Evolutionary conservation across 1,284 basidiomycete genomes (phyloP).

Genomic region (Ustilago crameri): DNA sequence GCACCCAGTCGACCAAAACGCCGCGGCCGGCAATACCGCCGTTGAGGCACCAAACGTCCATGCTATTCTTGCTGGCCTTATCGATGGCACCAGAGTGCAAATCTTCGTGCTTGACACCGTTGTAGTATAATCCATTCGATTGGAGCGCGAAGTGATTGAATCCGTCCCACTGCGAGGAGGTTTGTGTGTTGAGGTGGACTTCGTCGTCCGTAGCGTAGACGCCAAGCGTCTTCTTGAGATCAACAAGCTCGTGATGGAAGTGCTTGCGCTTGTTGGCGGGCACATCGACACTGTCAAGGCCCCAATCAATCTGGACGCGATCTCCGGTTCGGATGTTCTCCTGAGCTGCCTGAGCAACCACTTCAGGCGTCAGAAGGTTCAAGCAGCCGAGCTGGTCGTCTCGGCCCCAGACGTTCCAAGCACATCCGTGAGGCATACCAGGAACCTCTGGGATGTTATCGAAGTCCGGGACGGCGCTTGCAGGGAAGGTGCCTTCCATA

Average conservation of each 20-base stretch:
- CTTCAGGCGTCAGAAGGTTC: slow-evolving; percentile 34
- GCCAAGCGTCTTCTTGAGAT: slow-evolving; percentile 36
- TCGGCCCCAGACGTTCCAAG: slow-evolving; percentile 41
- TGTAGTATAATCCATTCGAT: slow-evolving; percentile 28
- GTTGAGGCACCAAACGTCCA: slow-evolving; percentile 38
- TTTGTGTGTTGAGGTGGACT: slow-evolving; percentile 47
- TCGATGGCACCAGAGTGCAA: slow-evolving; percentile 26
- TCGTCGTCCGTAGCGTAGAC: slow-evolving; percentile 50
- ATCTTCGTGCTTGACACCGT: slow-evolving; percentile 38
- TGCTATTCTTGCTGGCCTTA: slow-evolving; percentile 31
- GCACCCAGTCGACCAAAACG: slow-evolving; percentile 46
- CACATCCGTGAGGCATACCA: slow-evolving; percentile 45
- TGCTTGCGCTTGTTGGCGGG: slow-evolving; percentile 32
- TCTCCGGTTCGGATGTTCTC: slow-evolving; percentile 46
- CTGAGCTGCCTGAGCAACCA: slow-evolving; percentile 24
- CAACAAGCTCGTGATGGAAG: slow-evolving; percentile 33
- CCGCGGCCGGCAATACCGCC: slow-evolving; percentile 42
- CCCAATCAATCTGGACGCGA: slow-evolving; percentile 45
- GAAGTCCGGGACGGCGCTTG: slow-evolving; percentile 21
- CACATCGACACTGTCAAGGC: slow-evolving; percentile 43
- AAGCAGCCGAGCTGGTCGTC: slow-evolving; percentile 37
- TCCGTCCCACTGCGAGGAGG: slow-evolving; percentile 46
- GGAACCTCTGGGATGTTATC: slow-evolving; percentile 30
- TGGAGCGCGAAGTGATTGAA: slow-evolving; percentile 51
- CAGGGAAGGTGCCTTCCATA: slow-evolving; percentile 6